These are phyloP conservation scores for Aspergillus leporis DNA, from an alignment of 495 filamentous ascomycete species.

Conservation along the genomic window DNA sequence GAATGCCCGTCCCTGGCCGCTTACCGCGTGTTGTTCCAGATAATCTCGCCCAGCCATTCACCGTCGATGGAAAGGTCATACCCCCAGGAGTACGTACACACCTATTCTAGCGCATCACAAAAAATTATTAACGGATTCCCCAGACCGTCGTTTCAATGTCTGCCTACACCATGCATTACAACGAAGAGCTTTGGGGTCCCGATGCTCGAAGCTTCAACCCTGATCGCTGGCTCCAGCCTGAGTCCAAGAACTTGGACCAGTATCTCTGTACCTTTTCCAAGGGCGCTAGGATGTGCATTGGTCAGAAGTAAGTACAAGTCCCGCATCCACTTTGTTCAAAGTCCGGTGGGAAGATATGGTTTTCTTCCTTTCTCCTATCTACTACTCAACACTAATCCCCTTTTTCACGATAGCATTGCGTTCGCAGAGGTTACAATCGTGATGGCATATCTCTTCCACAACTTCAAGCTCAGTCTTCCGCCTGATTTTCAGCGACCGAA, in stretches of 20 bases:
- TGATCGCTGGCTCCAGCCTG: conserved; percentile 30
- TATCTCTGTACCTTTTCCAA: conserved; percentile 1
- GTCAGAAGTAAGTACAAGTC: not conserved
- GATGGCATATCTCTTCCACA: conserved; percentile 14
- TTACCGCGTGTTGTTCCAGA: conserved; percentile 5
- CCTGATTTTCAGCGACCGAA: not conserved
- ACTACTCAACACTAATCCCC: too few species aligned
- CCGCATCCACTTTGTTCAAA: not conserved
- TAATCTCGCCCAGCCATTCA: not conserved
- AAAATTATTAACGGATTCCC: too few species aligned
- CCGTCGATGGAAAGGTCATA: conserved; percentile 2
- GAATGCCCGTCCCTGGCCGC: conserved; percentile 3
- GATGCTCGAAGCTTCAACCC: conserved; percentile 29
- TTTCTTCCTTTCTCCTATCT: too few species aligned
- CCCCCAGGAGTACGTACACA: conserved; percentile 6
- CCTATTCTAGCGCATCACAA: too few species aligned
- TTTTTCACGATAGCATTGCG: conserved; percentile 7
- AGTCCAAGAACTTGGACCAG: not conserved
- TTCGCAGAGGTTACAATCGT: conserved; percentile 9
- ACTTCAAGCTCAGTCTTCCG: conserved; percentile 8
- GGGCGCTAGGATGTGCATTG: conserved; percentile 1
- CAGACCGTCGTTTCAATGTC: conserved; percentile 30
- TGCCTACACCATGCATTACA: conserved; percentile 27
- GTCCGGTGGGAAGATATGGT: too few species aligned
- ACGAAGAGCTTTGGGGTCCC: conserved; percentile 27